Conservation (phyloP, 208 protist species). For the Wallacemonas sp. region DNA sequence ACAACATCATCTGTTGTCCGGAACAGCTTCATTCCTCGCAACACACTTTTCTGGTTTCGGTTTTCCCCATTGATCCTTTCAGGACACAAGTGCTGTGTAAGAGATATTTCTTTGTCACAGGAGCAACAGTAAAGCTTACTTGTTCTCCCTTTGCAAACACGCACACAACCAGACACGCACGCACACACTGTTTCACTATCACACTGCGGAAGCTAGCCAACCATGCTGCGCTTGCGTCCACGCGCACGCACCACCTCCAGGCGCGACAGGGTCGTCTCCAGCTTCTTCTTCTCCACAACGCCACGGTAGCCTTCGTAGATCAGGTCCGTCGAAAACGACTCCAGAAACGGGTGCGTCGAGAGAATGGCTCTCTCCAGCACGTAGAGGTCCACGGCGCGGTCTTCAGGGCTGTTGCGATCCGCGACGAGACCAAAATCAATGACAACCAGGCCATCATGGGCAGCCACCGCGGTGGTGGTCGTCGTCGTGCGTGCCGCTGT, state of each 20-base stretch:
- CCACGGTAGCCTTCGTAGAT: slow-evolving; percentile 66
- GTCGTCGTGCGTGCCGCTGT: background rate
- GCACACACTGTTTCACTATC: background rate
- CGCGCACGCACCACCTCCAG: slow-evolving; percentile 81
- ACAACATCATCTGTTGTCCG: too few species aligned
- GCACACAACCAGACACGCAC: too few species aligned
- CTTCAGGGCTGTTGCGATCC: slow-evolving; percentile 88
- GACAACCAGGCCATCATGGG: slow-evolving; percentile 57
- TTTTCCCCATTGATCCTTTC: too few species aligned
- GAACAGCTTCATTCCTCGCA: too few species aligned
- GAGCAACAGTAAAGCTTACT: too few species aligned
- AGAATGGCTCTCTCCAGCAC: slow-evolving; percentile 97
- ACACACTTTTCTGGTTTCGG: too few species aligned
- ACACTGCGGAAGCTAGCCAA: slow-evolving; percentile 49
- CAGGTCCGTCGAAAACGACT: slow-evolving; percentile 23
- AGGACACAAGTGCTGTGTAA: too few species aligned
- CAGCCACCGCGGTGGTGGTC: background rate
- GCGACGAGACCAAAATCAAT: slow-evolving; percentile 98
- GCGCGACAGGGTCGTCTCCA: slow-evolving; percentile 44
- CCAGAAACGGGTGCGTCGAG: slow-evolving; percentile 91
- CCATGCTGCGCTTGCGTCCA: slow-evolving; percentile 89
- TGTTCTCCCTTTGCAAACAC: too few species aligned
- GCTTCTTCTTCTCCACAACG: slow-evolving; percentile 49
- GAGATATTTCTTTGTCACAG: too few species aligned
- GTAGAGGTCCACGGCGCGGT: slow-evolving; percentile 98